A percentile compares a stretch with the other conserved stretches of the same genome.
These are phyloP conservation scores for Trichoderma sp. DNA, from an alignment of 2,329 filamentous ascomycete species.

Conservation along the genomic window DNA sequence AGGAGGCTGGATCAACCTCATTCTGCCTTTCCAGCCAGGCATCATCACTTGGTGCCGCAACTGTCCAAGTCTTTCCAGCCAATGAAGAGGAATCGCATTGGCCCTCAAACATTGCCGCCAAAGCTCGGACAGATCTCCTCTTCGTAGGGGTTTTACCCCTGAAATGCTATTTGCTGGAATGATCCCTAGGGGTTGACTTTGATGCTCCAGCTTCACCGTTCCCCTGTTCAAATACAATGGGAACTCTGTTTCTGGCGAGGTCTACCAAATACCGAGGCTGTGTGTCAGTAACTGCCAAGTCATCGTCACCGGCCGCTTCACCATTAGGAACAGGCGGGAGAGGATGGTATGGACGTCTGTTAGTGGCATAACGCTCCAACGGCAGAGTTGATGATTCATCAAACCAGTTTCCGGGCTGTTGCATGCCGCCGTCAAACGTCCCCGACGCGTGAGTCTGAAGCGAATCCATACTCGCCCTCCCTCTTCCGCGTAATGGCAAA, in stretches of 20 bases:
- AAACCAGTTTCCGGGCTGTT: not conserved
- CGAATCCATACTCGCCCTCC: not conserved
- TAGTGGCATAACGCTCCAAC: not conserved
- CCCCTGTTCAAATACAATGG: not conserved
- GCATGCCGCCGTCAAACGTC: not conserved
- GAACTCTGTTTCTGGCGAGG: not conserved
- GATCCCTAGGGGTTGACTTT: not conserved
- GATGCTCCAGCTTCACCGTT: not conserved
- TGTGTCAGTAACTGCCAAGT: not conserved
- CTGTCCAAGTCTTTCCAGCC: not conserved
- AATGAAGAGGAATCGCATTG: constrained; percentile 23
- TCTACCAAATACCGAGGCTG: not conserved
- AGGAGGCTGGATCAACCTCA: not conserved
- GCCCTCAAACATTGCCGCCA: constrained; percentile 55
- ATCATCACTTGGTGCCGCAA: not conserved
- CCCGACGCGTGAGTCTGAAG: not conserved
- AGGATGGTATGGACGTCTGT: no score
- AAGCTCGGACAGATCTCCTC: constrained; percentile 47
- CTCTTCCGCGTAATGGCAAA: not conserved
- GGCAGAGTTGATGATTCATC: no score
- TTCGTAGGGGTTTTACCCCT: constrained; percentile 32
- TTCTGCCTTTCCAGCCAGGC: not conserved
- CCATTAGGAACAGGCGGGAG: not conserved
- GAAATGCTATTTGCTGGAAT: not conserved
- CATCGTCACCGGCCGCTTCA: not conserved